Evolutionary conservation across 1,284 basidiomycete species (phyloP), one percentile per base, ranked within the genome.

Genomic region (Apiotrichum brassicae): DNA sequence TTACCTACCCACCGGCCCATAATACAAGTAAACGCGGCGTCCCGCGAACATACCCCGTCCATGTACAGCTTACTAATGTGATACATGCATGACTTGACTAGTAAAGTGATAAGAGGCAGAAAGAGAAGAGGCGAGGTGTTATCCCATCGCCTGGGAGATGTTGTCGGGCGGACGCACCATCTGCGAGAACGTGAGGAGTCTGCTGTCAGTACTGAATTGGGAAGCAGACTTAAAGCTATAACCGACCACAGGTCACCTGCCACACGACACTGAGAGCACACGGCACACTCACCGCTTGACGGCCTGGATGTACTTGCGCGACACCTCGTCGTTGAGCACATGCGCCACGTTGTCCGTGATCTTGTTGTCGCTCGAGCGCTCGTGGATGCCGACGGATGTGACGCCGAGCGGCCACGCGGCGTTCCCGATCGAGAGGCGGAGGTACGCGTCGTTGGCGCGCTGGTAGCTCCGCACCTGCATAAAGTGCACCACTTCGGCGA

Each of bases 361-460:
- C 76, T 97, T 97, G 71, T 97, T 92, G 61, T 93, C 83, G 0
- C 92, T 93, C 2, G 89, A 93, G 66, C 95, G 86, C 73, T 95
- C 94, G 75, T 98, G 95, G 57, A 98, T 97, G 76, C 94, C 91
- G 76, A 97, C 94, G 86, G 94, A 94, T 52, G 95, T 98, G 6
- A 98, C 95, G 48, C 95, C 95, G 65, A 99, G 97, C 0, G 95
- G 95, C 95, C 95, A 99, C 1, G 95, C 93, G 0, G 95, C 94
- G 66, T 97, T 99, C 16, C 95, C 95, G 56, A 99, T 99, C 4
- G 88, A 93, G 28, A 99, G 77, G 22, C 94, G 86, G 16, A 99
- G 81, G 71, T 99, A 99, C 0, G 92, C 86, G 68, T 99, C 95
- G 65, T 98, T 98, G 1, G 95, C 95, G 51, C 79, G 81, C 64